Base-by-base conservation (phyloP, 306 rosid species). In the Castanospermum australe region DNA sequence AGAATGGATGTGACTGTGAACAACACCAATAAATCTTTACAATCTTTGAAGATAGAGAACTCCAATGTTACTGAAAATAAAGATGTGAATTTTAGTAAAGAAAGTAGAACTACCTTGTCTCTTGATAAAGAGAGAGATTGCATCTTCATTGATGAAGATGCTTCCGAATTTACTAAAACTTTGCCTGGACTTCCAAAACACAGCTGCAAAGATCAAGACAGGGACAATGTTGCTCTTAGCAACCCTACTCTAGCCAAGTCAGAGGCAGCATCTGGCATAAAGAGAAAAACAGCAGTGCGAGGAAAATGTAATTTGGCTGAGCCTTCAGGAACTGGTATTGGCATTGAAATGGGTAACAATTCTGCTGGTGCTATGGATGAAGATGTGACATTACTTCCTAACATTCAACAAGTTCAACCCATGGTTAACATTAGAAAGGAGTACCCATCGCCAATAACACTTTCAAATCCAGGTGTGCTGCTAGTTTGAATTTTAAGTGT, bases 351-450 rank as follows among this genome's bases (percentile, higher is more conserved):
- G 24, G 22, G 61, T 68, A 80, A 64, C 47, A 61, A 67, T 71
- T 41, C 84, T 82, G 81, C 85, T 69, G 72, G 66, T 48, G 60
- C 79, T 54, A 42, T 83, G 87, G 86, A 88, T 77, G 86, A 90
- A 13, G 89, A 87, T 45, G 85, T 86, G 81, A 82, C 74, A 17
- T 36, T 89, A 42, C 70, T 71, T 18, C 86, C 83, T 70, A 84
- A 83, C 51, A 78, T 18, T 36, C 61, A 83, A 42, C 86, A 87
- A 84, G 84, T 57, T 75, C 78, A 82, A 77, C 89, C 90, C 54
- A 56, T 51, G 47, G 80, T 90, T 72, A 95, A 93, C 87, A 95
- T 91, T 73, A 86, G 86, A 80, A 91, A 84, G 85, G 97, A 91
- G 81, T 67, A 80, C 75, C 59, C 81, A 21, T 78, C 82, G 17